Conservation (phyloP, 257 asterid species). For the Eustoma russellianum region DNA sequence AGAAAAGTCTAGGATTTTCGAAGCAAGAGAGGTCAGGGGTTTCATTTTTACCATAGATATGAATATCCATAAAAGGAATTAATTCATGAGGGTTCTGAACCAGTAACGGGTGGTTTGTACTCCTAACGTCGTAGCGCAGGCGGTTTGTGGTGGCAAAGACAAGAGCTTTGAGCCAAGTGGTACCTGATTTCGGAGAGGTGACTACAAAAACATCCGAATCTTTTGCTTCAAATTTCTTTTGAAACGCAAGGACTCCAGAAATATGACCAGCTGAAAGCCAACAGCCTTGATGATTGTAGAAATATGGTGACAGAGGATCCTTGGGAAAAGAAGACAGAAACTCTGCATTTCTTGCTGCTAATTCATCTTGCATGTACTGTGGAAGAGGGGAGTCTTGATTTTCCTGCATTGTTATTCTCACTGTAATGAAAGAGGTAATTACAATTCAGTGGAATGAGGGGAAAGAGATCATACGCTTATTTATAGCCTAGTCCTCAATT, state of each 20-base stretch:
- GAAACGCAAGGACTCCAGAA: conserved; percentile 13
- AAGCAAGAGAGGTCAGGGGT: not conserved
- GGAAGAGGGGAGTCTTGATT: too few species aligned
- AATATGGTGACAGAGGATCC: not conserved
- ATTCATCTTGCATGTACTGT: too few species aligned
- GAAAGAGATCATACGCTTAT: too few species aligned
- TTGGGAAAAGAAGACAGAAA: too few species aligned
- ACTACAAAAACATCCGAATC: conserved; percentile 16
- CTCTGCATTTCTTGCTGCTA: too few species aligned
- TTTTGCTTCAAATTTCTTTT: conserved; percentile 9
- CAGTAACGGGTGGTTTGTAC: conserved; percentile 9
- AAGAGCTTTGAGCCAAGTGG: conserved; percentile 21
- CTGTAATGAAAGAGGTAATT: too few species aligned
- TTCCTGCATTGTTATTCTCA: too few species aligned
- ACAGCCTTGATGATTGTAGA: conserved; percentile 19
- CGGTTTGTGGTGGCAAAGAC: conserved; percentile 6
- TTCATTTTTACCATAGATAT: not conserved
- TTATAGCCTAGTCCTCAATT: too few species aligned
- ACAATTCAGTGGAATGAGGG: too few species aligned
- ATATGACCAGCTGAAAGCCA: conserved; percentile 10
- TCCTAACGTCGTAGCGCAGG: not conserved
- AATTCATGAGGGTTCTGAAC: conserved; percentile 15
- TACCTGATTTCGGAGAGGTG: conserved; percentile 22
- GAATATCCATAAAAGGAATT: conserved; percentile 1
- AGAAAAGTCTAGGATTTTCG: not conserved